phyloP scores from a whole-genome alignment of 2,329 filamentous ascomycete genomes.

The Parafenestella ontariensis region DNA sequence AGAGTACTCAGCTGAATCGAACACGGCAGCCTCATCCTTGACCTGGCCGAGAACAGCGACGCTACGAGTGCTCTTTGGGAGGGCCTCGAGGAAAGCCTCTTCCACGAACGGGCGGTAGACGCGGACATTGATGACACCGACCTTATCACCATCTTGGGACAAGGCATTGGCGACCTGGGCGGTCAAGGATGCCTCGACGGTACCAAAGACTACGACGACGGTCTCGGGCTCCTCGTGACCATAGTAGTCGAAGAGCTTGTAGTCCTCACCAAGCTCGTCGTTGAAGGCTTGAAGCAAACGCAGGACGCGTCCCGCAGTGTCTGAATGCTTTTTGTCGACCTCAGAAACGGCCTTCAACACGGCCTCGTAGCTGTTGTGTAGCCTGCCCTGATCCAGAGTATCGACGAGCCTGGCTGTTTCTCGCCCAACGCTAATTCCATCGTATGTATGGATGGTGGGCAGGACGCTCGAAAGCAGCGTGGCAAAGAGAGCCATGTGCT shows the following conservation, averaged over 20 bases:
- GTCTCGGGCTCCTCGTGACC: slow-evolving; percentile 81
- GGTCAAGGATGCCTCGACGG: slow-evolving; percentile 84
- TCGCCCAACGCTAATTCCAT: slow-evolving; percentile 81
- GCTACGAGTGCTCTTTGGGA: slow-evolving; percentile 77
- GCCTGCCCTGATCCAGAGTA: slow-evolving; percentile 73
- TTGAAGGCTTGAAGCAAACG: slow-evolving; percentile 80
- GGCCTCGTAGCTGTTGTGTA: slow-evolving; percentile 73
- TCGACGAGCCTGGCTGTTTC: slow-evolving; percentile 86
- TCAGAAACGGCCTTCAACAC: slow-evolving; percentile 68
- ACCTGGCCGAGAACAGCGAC: slow-evolving; percentile 93
- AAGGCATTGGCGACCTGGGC: slow-evolving; percentile 80
- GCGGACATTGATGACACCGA: slow-evolving; percentile 89
- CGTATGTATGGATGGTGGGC: slow-evolving; percentile 87
- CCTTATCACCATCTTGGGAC: slow-evolving; percentile 73
- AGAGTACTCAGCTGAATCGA: slow-evolving; percentile 80
- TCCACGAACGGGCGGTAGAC: slow-evolving; percentile 96
- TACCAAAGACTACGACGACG: slow-evolving; percentile 91
- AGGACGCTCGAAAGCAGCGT: slow-evolving; percentile 79
- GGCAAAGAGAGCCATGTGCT: slow-evolving; percentile 93
- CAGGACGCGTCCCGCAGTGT: slow-evolving; percentile 74
- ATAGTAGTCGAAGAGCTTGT: slow-evolving; percentile 91
- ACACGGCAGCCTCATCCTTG: slow-evolving; percentile 71
- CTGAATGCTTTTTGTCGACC: slow-evolving; percentile 72
- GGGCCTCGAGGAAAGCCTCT: slow-evolving; percentile 84
- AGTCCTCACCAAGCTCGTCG: slow-evolving; percentile 89